Evolutionary conservation across 192 early-diverging fungal species (phyloP).

Genomic region (Mortierella alpina): DNA sequence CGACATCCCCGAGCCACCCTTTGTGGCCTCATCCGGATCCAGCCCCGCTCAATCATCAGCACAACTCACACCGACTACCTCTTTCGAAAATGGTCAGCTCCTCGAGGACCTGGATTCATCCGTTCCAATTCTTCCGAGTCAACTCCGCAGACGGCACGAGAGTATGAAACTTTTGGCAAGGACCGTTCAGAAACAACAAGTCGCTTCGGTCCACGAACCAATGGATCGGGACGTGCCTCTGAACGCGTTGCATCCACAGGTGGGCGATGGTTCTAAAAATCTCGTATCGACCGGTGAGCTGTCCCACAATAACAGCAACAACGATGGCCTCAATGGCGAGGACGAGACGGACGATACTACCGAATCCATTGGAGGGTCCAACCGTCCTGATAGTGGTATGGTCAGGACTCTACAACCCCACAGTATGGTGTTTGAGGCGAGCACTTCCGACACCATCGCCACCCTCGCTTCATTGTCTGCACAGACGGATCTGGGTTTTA

Average conservation of each 20-base stretch:
- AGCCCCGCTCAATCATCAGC: background rate
- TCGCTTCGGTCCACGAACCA: background rate
- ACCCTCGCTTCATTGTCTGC: background rate
- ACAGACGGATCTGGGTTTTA: too few relatives aligned
- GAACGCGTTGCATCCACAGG: too few relatives aligned
- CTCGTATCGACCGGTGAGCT: too few relatives aligned
- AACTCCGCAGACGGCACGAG: slow-evolving; percentile 42
- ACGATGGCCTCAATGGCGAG: background rate
- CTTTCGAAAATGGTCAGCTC: slow-evolving; percentile 1
- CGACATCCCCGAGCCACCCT: too few relatives aligned
- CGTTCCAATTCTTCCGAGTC: slow-evolving; percentile 34
- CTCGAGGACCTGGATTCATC: background rate
- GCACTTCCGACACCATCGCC: background rate
- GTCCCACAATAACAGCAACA: too few relatives aligned
- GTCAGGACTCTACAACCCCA: slow-evolving; percentile 14
- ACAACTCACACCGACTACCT: background rate
- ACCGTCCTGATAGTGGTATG: background rate
- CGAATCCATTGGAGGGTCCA: background rate
- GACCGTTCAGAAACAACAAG: slow-evolving; percentile 3
- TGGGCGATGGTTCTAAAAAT: too few relatives aligned
- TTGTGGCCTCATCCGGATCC: too few relatives aligned
- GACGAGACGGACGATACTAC: background rate
- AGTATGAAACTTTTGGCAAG: slow-evolving; percentile 19
- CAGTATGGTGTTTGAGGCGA: slow-evolving; percentile 19
- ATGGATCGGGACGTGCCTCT: too few relatives aligned